Evolutionary conservation across 2,329 filamentous ascomycete genomes (phyloP).

Genomic region (Botrytis aclada): DNA sequence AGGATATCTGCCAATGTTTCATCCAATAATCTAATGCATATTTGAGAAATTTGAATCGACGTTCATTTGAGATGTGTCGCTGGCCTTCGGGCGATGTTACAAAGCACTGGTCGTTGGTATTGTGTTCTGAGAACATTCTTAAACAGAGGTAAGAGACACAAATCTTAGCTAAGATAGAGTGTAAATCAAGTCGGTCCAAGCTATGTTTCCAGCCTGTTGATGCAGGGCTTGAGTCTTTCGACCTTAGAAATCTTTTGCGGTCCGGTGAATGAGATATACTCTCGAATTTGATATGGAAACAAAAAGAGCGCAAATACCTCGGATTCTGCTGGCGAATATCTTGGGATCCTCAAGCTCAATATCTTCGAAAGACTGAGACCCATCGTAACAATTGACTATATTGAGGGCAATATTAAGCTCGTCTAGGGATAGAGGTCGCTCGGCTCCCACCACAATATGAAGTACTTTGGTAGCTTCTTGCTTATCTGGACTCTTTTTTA

Average conservation of each 20-base stretch:
- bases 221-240: not conserved
- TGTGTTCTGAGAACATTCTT: not conserved
- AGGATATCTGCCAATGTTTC: not conserved
- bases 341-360: slow-evolving; percentile 2
- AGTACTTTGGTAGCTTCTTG: not conserved
- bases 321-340: not conserved
- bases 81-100: not conserved
- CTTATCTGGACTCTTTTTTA: not conserved
- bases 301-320: slow-evolving; percentile 16
- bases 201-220: slow-evolving; percentile 3
- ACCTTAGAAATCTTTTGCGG: slow-evolving; percentile 14
- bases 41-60: not conserved
- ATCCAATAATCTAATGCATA: not conserved
- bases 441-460: not conserved
- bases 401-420: slow-evolving; percentile 14
- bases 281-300: slow-evolving; percentile 5
- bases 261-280: slow-evolving; percentile 20
- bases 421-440: not conserved
- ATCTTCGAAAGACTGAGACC: slow-evolving; percentile 10
- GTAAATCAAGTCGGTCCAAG: not conserved
- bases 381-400: not conserved
- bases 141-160: slow-evolving; percentile 11
- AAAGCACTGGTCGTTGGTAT: not conserved
- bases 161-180: not conserved
- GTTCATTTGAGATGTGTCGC: not conserved